Conservation (phyloP, 1,284 basidiomycete genomes). For the Thecaphora frezii region DNA sequence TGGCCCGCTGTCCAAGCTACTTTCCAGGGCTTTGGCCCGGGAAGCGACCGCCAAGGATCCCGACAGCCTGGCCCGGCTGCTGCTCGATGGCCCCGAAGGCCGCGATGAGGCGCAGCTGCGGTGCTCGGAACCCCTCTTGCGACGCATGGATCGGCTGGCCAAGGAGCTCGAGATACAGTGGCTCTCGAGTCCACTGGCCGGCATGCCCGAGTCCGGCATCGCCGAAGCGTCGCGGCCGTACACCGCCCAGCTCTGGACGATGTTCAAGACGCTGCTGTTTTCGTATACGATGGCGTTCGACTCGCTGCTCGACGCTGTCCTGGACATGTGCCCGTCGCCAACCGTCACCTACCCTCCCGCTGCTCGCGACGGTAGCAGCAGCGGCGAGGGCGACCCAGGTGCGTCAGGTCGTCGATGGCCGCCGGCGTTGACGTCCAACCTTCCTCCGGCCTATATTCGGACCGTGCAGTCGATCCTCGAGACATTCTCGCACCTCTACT, state of each 20-base stretch:
- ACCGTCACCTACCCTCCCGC: constrained; percentile 31
- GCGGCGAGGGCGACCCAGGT: background rate
- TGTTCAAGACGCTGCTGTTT: constrained; percentile 53
- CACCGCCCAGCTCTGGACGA: constrained; percentile 45
- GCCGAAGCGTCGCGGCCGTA: constrained; percentile 15
- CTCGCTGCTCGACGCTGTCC: constrained; percentile 47
- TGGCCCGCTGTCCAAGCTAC: constrained; percentile 49
- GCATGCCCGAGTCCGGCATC: constrained; percentile 22
- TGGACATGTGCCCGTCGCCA: constrained; percentile 54
- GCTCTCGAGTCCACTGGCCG: constrained; percentile 28
- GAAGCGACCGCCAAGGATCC: constrained; percentile 20
- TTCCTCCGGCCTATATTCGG: constrained; percentile 40
- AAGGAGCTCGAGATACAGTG: constrained; percentile 18
- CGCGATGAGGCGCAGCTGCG: background rate
- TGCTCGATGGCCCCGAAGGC: constrained; percentile 17
- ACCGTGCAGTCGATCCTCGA: constrained; percentile 37
- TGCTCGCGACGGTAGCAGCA: constrained; percentile 3
- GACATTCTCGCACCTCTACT: constrained; percentile 48
- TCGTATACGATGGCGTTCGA: constrained; percentile 55
- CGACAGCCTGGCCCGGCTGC: constrained; percentile 22
- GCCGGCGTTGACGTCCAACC: constrained; percentile 35
- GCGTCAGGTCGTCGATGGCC: constrained; percentile 17
- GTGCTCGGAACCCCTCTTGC: constrained; percentile 17
- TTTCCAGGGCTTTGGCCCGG: constrained; percentile 36
- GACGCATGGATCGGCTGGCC: constrained; percentile 35